A percentile compares a stretch with the other conserved stretches of the same genome.
These are phyloP conservation scores for Fusarium papillatum DNA, from an alignment of 2,329 filamentous ascomycete genomes.

Conservation along the genomic window DNA sequence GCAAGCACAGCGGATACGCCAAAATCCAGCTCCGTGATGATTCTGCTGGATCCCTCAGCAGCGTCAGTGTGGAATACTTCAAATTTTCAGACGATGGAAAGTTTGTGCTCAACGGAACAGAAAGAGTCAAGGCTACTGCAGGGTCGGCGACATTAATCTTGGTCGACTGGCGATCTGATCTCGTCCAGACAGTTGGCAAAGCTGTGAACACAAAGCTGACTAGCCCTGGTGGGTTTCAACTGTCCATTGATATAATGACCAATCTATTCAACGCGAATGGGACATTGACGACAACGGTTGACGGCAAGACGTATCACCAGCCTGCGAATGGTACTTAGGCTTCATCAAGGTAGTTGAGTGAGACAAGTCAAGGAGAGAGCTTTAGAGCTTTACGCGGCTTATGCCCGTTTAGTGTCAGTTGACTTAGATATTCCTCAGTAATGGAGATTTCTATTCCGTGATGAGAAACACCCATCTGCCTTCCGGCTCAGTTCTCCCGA, in stretches of 20 bases:
- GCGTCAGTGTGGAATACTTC: neutral
- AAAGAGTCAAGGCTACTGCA: neutral
- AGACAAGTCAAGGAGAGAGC: neutral
- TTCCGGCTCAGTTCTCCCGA: too few relatives aligned
- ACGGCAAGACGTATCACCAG: neutral
- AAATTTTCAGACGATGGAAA: neutral
- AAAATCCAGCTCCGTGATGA: neutral
- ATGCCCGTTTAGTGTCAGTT: neutral
- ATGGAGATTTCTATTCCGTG: neutral
- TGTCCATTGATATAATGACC: neutral
- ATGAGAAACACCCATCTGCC: neutral
- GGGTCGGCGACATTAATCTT: neutral
- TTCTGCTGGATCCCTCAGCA: neutral
- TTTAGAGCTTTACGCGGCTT: neutral
- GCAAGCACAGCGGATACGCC: neutral
- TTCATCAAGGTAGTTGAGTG: neutral
- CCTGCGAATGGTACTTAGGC: neutral
- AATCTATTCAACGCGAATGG: neutral
- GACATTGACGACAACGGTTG: neutral
- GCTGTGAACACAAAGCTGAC: neutral
- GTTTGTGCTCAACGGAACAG: neutral
- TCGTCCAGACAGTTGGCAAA: neutral
- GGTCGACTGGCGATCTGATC: neutral
- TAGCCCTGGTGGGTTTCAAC: neutral
- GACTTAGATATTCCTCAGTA: neutral